A percentile compares a stretch with the other conserved stretches of the same genome.
These are phyloP conservation scores for Leccinum truebloodii DNA, from an alignment of 768 basidiomycete species.

Conservation along the genomic window DNA sequence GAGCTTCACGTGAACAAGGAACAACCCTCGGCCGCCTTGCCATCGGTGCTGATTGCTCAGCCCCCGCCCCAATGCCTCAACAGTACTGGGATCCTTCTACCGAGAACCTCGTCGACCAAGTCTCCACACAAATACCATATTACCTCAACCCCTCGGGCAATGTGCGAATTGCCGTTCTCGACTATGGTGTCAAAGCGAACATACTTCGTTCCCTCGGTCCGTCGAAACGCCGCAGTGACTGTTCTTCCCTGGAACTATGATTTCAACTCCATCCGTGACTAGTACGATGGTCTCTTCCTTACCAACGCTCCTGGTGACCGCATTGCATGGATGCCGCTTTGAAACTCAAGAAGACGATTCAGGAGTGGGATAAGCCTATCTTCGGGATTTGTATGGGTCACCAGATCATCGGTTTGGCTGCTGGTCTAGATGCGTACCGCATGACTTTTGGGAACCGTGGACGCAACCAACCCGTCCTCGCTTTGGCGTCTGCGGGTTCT, in stretches of 20 bases:
- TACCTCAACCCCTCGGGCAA: constrained; percentile 84
- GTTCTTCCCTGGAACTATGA: constrained; percentile 98
- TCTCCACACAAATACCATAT: constrained; percentile 84
- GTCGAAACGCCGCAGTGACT: constrained; percentile 89
- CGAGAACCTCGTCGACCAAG: constrained; percentile 94
- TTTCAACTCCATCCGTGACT: constrained; percentile 88
- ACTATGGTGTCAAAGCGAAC: constrained; percentile 98
- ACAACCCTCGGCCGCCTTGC: constrained; percentile 94
- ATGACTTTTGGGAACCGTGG: constrained; percentile 99
- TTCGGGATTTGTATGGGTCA: constrained; percentile 99
- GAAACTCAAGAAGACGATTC: constrained; percentile 76
- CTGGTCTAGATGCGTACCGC: constrained; percentile 92
- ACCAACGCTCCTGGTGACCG: constrained; percentile 96
- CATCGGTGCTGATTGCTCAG: constrained; percentile 68
- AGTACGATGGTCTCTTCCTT: constrained; percentile 93
- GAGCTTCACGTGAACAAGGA: constrained; percentile 94
- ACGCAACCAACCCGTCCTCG: constrained; percentile 97
- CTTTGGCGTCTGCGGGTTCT: constrained; percentile 86
- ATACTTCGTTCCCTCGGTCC: constrained; percentile 91
- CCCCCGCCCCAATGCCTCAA: constrained; percentile 54
- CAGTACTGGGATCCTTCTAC: constrained; percentile 92
- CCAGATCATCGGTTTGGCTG: constrained; percentile 98
- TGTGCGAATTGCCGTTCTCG: constrained; percentile 91
- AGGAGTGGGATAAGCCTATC: constrained; percentile 90
- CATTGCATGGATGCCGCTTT: constrained; percentile 85